Conservation (phyloP, 2,329 filamentous ascomycete genomes). For the Diaporthe nobilis region DNA sequence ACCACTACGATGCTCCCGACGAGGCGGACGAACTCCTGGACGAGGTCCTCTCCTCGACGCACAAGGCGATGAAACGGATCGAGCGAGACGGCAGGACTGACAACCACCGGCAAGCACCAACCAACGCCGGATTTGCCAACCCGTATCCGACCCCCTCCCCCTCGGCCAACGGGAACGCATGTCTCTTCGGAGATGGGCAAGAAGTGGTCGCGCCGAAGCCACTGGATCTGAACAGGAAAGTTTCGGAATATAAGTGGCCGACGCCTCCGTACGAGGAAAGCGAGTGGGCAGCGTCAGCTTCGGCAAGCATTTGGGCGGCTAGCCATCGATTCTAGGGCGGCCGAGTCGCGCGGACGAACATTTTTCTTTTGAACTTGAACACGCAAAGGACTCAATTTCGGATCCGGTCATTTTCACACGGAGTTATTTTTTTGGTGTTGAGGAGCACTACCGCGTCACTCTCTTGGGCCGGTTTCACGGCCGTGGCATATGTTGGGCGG, state of each 20-base stretch:
- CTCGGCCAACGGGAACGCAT: slow-evolving; percentile 85
- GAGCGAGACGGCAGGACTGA: slow-evolving; percentile 67
- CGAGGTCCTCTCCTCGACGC: slow-evolving; percentile 85
- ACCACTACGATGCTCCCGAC: slow-evolving; percentile 93
- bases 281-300: slow-evolving; percentile 89
- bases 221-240: slow-evolving; percentile 75
- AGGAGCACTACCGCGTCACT: slow-evolving; percentile 35
- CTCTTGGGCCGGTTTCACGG: slow-evolving; percentile 30
- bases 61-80: slow-evolving; percentile 80
- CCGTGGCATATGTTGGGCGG: slow-evolving; percentile 36
- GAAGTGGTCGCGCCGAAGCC: slow-evolving; percentile 78
- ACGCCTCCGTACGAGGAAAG: slow-evolving; percentile 95
- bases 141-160: slow-evolving; percentile 79
- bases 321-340: slow-evolving; percentile 71
- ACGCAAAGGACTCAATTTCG: slow-evolving; percentile 36
- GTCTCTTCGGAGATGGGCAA: slow-evolving; percentile 78
- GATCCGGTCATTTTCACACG: slow-evolving; percentile 39
- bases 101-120: slow-evolving; percentile 72
- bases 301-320: slow-evolving; percentile 84
- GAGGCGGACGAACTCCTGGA: slow-evolving; percentile 97
- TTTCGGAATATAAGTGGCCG: slow-evolving; percentile 81
- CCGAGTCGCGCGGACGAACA: slow-evolving; percentile 38
- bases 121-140: slow-evolving; percentile 72
- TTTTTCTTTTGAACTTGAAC: slow-evolving; percentile 19
- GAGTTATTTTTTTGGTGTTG: slow-evolving; percentile 41